A percentile compares a stretch with the other conserved stretches of the same genome.
Evolutionary conservation across 1,284 basidiomycete genomes (phyloP).

Genomic region (Fomes fomentarius): DNA sequence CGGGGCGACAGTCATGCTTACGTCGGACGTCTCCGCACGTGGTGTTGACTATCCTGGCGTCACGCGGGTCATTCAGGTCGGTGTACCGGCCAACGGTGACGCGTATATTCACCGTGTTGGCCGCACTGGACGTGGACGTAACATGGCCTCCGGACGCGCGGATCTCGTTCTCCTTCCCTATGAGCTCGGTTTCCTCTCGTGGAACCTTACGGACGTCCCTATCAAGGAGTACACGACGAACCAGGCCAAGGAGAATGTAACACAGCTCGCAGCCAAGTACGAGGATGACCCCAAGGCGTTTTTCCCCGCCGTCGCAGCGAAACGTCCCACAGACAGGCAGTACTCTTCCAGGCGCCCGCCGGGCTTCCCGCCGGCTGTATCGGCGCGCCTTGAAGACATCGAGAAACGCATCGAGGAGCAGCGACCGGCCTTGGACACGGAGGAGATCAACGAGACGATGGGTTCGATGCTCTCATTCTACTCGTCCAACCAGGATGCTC

Average conservation of each 20-base stretch:
- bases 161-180: constrained; percentile 88
- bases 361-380: constrained; percentile 13
- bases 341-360: constrained; percentile 11
- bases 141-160: constrained; percentile 66
- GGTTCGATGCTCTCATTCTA: constrained; percentile 82
- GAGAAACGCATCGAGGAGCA: constrained; percentile 37
- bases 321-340: not conserved
- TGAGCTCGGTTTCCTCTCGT: constrained; percentile 76
- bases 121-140: constrained; percentile 83
- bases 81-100: constrained; percentile 72
- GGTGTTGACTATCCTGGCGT: constrained; percentile 92
- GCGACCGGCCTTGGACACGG: constrained; percentile 47
- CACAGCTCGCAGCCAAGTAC: constrained; percentile 50
- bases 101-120: constrained; percentile 94
- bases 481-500: constrained; percentile 50
- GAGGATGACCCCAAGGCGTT: constrained; percentile 49
- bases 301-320: constrained; percentile 11
- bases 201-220: constrained; percentile 72
- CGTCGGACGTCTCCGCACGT: constrained; percentile 90
- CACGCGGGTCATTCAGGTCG: constrained; percentile 93
- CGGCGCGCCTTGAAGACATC: constrained; percentile 18
- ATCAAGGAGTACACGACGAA: constrained; percentile 61
- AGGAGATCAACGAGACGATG: constrained; percentile 68
- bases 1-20: constrained; percentile 75
- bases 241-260: constrained; percentile 55